These are phyloP conservation scores for Colletotrichum sp. DNA, from an alignment of 2,329 filamentous ascomycete species.

Conservation along the genomic window DNA sequence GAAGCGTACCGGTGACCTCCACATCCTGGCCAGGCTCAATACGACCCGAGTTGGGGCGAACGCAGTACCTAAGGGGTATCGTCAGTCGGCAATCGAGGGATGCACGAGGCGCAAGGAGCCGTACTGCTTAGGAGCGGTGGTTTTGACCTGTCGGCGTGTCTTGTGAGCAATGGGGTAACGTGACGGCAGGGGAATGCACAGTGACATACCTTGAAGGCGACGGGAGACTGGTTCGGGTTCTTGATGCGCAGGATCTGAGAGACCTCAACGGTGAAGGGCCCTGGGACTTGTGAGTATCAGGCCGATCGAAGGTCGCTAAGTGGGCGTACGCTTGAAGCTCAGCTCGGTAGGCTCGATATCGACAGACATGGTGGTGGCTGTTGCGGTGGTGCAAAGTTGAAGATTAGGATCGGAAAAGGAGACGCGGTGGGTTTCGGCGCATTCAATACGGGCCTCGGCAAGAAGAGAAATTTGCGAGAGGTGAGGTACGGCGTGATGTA, in stretches of 20 bases:
- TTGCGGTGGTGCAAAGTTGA: slow-evolving; percentile 15
- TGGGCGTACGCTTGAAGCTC: slow-evolving; percentile 85
- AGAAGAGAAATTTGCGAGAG: background rate
- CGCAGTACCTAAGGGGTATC: slow-evolving; percentile 77
- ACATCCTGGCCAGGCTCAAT: slow-evolving; percentile 91
- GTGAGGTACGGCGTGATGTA: background rate
- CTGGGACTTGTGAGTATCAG: slow-evolving; percentile 39
- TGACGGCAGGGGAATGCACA: background rate
- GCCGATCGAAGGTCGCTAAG: slow-evolving; percentile 7
- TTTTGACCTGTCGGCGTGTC: slow-evolving; percentile 78
- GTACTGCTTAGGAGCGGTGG: slow-evolving; percentile 98
- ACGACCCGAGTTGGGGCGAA: slow-evolving; percentile 94
- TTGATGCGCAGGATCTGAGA: slow-evolving; percentile 68
- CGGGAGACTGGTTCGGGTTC: slow-evolving; percentile 66
- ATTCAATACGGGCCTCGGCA: slow-evolving; percentile 5
- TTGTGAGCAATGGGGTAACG: slow-evolving; percentile 11
- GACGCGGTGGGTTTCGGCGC: slow-evolving; percentile 11
- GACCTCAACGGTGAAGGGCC: slow-evolving; percentile 71
- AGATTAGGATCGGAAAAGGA: slow-evolving; percentile 11
- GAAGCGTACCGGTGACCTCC: slow-evolving; percentile 81
- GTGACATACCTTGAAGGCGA: slow-evolving; percentile 71
- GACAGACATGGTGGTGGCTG: slow-evolving; percentile 77
- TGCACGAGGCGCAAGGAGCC: slow-evolving; percentile 37
- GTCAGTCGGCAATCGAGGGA: slow-evolving; percentile 27
- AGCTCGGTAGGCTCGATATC: slow-evolving; percentile 92